Evolutionary conservation across 371 early-diverging fungal genomes (phyloP), one percentile per base, ranked within the genome.

Genomic region (Mucor velutinosus): DNA sequence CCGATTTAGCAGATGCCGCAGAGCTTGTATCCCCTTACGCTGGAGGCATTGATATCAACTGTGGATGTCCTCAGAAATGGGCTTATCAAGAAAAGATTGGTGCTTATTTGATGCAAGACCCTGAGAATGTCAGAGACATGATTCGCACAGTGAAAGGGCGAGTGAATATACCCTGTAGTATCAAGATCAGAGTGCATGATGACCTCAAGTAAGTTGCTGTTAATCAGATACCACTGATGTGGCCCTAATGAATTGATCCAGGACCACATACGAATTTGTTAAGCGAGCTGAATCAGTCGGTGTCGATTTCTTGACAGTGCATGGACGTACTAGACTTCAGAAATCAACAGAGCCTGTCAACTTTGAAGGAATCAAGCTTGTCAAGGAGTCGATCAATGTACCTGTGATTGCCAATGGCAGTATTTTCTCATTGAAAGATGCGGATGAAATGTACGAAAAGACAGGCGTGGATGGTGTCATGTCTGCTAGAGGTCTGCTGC

Each of bases 1-100:
- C 70, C 2, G 96, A 96, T 72, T 82, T 95, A 19, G 94, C 93
- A 8, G 92, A 91, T 33, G 96, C 98, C 1, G 91, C 94, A 0
- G 91, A 91, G 62, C 74, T 97, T 23, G 94, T 91, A 0, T 90
- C 93, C 0, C 92, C 91, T 10, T 95, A 86, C 75, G 93, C 87
- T 5, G 89, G 89, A 53, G 94, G 87, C 4, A 86, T 94, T 29
- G 95, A 95, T 67, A 78, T 95, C 62, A 94, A 95, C 70, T 95
- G 95, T 75, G 95, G 94, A 12, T 95, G 95, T 69, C 94, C 95
- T 10, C 95, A 94, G 74, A 86, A 86, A 67, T 94, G 95, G 95
- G 95, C 95, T 1, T 86, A 88, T 64, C 83, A 93, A 56, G 95
- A 94, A 71, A 77, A 82, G 12, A 91, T 94, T 66, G 95, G 95